A percentile compares a stretch with the other conserved stretches of the same genome.
Conservation (phyloP, 2,329 filamentous ascomycete species). For the Fusarium nisikadoi region DNA sequence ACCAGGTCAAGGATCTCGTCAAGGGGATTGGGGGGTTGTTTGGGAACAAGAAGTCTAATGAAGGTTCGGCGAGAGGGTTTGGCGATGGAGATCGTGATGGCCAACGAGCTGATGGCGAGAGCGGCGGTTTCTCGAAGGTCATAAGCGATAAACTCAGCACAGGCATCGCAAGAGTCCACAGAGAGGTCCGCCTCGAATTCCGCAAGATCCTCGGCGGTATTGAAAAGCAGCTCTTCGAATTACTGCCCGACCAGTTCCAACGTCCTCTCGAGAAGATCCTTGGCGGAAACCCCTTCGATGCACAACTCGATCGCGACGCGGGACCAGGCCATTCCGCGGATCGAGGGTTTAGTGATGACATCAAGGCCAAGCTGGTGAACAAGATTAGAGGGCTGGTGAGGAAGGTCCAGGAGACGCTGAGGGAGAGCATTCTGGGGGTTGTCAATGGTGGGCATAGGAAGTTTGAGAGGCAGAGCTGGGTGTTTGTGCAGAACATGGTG, state of each 20-base stretch:
- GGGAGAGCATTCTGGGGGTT: conserved; percentile 56
- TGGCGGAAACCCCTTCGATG: conserved; percentile 59
- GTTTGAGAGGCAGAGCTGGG: conserved; percentile 58
- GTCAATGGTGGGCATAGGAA: conserved; percentile 60
- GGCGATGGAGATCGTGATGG: conserved; percentile 44
- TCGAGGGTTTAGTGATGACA: conserved; percentile 56
- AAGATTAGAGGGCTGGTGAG: conserved; percentile 57
- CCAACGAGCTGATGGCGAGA: conserved; percentile 43
- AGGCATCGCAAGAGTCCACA: conserved; percentile 55
- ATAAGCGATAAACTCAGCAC: conserved; percentile 60
- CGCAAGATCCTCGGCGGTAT: conserved; percentile 56
- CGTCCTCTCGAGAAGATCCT: conserved; percentile 58
- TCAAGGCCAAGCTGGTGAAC: conserved; percentile 56
- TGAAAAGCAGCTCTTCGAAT: conserved; percentile 58
- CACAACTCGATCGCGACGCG: conserved; percentile 53
- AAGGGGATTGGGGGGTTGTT: conserved; percentile 57
- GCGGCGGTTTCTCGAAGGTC: conserved; percentile 54
- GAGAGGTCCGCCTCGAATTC: conserved; percentile 59
- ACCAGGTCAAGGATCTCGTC: conserved; percentile 57
- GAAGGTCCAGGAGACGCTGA: conserved; percentile 58
- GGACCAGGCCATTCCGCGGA: conserved; percentile 40
- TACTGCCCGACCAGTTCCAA: conserved; percentile 56
- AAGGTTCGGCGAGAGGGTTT: conserved; percentile 47
- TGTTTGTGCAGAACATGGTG: conserved; percentile 58
- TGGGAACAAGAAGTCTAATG: conserved; percentile 50